Conservation (phyloP, 2,329 filamentous ascomycete genomes). For the Camillea tinctor region DNA sequence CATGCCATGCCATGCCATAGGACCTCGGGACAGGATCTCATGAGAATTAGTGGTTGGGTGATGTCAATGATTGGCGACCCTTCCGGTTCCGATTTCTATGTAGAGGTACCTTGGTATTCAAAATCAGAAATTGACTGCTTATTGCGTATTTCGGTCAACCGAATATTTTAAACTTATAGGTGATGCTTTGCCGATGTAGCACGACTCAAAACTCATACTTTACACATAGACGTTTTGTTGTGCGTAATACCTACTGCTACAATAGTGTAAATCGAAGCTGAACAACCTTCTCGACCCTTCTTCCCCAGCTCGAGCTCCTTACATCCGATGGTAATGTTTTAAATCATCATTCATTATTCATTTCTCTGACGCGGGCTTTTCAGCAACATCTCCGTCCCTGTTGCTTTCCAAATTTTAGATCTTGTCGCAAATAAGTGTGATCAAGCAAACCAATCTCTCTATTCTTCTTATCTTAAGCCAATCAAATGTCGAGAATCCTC, state of each 20-base stretch:
- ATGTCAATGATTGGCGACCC: background rate
- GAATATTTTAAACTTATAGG: no score
- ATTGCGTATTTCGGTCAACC: background rate
- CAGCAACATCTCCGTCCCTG: background rate
- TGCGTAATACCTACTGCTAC: no score
- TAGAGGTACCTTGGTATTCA: background rate
- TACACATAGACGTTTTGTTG: no score
- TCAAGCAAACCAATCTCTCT: background rate
- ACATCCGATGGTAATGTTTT: background rate
- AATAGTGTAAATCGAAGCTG: no score
- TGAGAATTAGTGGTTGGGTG: background rate
- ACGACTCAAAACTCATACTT: no score
- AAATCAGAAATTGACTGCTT: no score
- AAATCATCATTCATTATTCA: background rate
- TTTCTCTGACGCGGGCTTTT: background rate
- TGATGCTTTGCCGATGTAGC: no score
- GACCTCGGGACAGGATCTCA: no score
- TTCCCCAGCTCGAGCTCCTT: background rate
- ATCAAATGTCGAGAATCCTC: background rate
- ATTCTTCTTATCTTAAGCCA: background rate
- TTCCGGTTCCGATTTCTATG: no score
- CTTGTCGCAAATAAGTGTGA: background rate
- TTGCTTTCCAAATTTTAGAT: background rate
- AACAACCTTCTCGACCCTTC: no score
- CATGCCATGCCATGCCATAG: no score